phyloP scores from a whole-genome alignment of 2,329 filamentous ascomycete genomes.

The Curvularia verruculosa region DNA sequence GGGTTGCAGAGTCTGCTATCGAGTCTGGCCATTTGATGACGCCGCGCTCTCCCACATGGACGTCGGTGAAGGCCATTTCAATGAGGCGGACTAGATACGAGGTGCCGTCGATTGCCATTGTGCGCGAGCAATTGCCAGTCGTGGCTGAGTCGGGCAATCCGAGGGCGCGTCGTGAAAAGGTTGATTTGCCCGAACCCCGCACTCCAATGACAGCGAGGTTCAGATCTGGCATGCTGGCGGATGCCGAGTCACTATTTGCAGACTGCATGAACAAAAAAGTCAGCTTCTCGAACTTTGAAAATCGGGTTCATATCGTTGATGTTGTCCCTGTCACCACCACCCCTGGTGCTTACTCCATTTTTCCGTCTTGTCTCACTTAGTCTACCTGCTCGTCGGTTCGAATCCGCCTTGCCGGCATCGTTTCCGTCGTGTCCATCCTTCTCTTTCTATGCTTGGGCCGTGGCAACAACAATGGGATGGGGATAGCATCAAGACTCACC shows the following conservation, averaged over 20 bases:
- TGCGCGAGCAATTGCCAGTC: slow-evolving; percentile 55
- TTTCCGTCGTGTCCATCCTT: background rate
- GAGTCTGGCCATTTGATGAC: slow-evolving; percentile 63
- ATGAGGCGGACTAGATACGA: slow-evolving; percentile 64
- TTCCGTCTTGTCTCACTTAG: background rate
- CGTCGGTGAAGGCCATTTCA: slow-evolving; percentile 61
- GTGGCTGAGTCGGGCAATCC: slow-evolving; percentile 56
- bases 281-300: slow-evolving; percentile 17
- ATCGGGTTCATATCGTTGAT: background rate
- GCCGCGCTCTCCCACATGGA: slow-evolving; percentile 58
- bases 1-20: slow-evolving; percentile 69
- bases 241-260: slow-evolving; percentile 34
- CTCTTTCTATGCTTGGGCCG: background rate
- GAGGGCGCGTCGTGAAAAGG: slow-evolving; percentile 63
- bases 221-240: slow-evolving; percentile 57
- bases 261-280: slow-evolving; percentile 32
- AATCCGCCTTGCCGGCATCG: no score
- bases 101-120: slow-evolving; percentile 62
- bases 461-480: background rate
- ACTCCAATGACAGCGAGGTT: slow-evolving; percentile 65
- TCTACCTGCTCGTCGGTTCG: background rate
- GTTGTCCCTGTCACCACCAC: background rate
- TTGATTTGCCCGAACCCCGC: slow-evolving; percentile 62
- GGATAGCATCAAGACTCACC: slow-evolving; percentile 29
- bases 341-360: background rate